A percentile compares a stretch with the other conserved stretches of the same genome.
Evolutionary conservation across 2,329 filamentous ascomycete genomes (phyloP).

Genomic region (Blastomyces gilchristii): DNA sequence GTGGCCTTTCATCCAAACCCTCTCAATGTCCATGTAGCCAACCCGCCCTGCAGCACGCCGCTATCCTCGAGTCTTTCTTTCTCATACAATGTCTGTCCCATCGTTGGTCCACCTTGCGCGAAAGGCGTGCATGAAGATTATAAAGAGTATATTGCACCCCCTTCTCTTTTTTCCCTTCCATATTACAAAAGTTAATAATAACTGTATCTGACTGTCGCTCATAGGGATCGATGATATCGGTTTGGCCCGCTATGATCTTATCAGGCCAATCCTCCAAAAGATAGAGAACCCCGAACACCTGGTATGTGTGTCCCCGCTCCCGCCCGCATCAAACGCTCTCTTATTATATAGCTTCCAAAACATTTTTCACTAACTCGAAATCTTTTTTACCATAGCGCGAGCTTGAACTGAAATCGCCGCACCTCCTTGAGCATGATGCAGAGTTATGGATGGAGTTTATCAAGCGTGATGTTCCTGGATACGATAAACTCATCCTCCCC

Average conservation of each 20-base stretch:
- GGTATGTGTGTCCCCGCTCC: constrained; percentile 32
- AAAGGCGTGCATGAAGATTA: constrained; percentile 28
- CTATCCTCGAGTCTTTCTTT: background rate
- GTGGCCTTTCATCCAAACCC: background rate
- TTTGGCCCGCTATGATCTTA: constrained; percentile 55
- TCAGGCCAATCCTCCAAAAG: constrained; percentile 58
- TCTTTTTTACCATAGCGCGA: constrained; percentile 29
- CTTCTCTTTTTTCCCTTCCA: background rate
- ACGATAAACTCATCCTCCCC: constrained; percentile 56
- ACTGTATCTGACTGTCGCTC: constrained; percentile 5
- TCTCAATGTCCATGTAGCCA: constrained; percentile 6
- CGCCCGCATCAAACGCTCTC: background rate
- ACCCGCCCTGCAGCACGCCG: background rate
- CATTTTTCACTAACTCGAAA: background rate
- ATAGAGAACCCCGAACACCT: constrained; percentile 67
- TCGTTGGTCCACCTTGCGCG: constrained; percentile 29
- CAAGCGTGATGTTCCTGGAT: constrained; percentile 60
- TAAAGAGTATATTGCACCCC: constrained; percentile 25
- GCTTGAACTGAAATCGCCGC: constrained; percentile 66
- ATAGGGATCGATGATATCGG: constrained; percentile 59
- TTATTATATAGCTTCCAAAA: background rate
- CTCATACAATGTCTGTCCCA: constrained; percentile 24
- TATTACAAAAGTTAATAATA: background rate
- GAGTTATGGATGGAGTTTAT: constrained; percentile 76
- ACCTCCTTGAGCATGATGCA: constrained; percentile 57